A percentile compares a stretch with the other conserved stretches of the same genome.
phyloP scores from a whole-genome alignment of 192 early-diverging fungal genomes.

The Mortierella claussenii region DNA sequence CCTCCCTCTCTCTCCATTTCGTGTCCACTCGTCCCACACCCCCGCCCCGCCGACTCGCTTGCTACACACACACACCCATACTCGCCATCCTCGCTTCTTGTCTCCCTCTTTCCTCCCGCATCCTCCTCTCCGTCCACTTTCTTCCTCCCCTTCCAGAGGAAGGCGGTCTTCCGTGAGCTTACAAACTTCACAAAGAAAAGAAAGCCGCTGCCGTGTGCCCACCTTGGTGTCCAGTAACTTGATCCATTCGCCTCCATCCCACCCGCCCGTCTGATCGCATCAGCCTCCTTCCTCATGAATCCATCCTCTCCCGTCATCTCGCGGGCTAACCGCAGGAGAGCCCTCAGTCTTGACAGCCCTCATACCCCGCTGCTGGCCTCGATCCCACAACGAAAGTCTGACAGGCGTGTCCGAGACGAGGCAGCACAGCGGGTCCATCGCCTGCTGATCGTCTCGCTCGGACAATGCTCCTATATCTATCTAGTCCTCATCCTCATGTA shows the following conservation, averaged over 20 bases:
- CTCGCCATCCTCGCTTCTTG: not conserved
- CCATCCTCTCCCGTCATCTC: slow-evolving; percentile 36
- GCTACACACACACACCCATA: not conserved
- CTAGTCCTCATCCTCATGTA: slow-evolving; percentile 18
- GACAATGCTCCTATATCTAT: slow-evolving; percentile 40
- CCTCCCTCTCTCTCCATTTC: too few species aligned
- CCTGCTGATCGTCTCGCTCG: slow-evolving; percentile 12
- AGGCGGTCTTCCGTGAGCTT: too few species aligned
- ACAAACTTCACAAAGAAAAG: too few species aligned
- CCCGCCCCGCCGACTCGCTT: too few species aligned
- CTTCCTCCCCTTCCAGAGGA: slow-evolving; percentile 3
- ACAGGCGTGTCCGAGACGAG: slow-evolving; percentile 33
- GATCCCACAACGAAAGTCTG: slow-evolving; percentile 26
- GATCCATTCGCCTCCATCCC: too few species aligned
- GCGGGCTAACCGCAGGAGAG: slow-evolving; percentile 43
- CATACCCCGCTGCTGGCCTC: slow-evolving; percentile 27
- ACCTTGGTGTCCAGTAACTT: too few species aligned
- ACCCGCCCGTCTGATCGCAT: too few species aligned
- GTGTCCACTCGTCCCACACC: too few species aligned
- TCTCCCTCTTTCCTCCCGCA: not conserved
- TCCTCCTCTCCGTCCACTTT: not conserved
- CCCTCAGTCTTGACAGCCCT: slow-evolving; percentile 37
- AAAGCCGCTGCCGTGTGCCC: not conserved
- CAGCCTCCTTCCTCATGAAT: slow-evolving; percentile 21
- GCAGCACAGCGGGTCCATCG: slow-evolving; percentile 20